Conservation (phyloP, 148 eudicot genomes). For the Amaranthus hypochondriacus region DNA sequence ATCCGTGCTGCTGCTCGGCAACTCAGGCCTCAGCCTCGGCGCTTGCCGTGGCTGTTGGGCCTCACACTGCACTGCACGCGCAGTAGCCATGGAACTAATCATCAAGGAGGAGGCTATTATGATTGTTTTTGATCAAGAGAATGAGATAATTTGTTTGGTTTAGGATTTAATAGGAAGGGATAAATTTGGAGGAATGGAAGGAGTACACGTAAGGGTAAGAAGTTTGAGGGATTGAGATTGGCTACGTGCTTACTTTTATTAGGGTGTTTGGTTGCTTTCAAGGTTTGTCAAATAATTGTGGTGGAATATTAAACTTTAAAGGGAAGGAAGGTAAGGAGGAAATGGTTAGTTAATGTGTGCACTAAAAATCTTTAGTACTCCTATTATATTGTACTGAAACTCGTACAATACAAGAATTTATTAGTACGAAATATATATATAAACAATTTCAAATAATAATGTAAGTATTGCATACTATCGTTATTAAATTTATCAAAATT, state of each 20-base stretch:
- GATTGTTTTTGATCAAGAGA: background rate
- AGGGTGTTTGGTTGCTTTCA: slow-evolving; percentile 20
- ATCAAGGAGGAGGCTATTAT: background rate
- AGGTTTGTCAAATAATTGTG: background rate
- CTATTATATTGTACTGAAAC: background rate
- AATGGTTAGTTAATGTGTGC: background rate
- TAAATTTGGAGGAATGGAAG: slow-evolving; percentile 11
- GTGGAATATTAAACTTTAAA: slow-evolving; percentile 8
- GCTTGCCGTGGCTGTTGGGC: slow-evolving; percentile 34
- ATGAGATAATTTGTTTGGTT: background rate
- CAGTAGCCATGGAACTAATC: slow-evolving; percentile 27
- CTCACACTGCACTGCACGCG: slow-evolving; percentile 41
- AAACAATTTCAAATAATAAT: background rate
- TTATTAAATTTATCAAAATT: background rate
- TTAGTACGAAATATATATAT: background rate
- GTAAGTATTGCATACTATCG: too few relatives aligned
- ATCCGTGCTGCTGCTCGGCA: slow-evolving; percentile 23
- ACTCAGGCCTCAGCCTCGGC: slow-evolving; percentile 23
- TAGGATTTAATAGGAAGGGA: background rate
- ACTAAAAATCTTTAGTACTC: background rate
- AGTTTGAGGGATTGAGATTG: slow-evolving; percentile 20
- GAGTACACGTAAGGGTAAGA: slow-evolving; percentile 26
- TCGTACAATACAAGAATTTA: background rate
- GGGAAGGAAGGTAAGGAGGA: background rate
- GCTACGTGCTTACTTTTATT: slow-evolving; percentile 22